Evolutionary conservation across 176 grass and related monocot genomes (phyloP).

Genomic region (Calamus simplicifolius): DNA sequence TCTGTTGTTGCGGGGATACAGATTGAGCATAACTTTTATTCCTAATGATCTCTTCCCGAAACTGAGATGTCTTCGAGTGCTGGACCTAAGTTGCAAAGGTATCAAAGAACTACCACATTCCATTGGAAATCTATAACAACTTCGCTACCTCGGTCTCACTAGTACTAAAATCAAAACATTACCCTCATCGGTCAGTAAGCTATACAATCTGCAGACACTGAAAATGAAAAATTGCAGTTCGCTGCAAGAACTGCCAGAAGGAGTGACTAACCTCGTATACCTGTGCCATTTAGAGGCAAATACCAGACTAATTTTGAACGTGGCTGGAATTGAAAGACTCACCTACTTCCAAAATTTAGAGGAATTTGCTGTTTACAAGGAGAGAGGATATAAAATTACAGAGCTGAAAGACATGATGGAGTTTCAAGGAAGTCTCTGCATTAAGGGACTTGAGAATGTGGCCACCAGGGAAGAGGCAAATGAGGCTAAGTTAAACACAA

Average conservation of each 20-base stretch:
- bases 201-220: conserved; percentile 54
- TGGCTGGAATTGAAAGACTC: conserved; percentile 45
- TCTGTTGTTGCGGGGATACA: too few species aligned
- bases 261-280: conserved; percentile 50
- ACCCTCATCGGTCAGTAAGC: conserved; percentile 43
- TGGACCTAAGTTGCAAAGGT: conserved; percentile 18
- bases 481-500: conserved; percentile 38
- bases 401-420: conserved; percentile 44
- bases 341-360: conserved; percentile 57
- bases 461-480: conserved; percentile 31
- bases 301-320: conserved; percentile 27
- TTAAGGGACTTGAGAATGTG: conserved; percentile 50
- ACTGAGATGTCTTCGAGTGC: too few species aligned
- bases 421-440: conserved; percentile 38
- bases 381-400: conserved; percentile 46
- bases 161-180: conserved; percentile 35
- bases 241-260: conserved; percentile 34
- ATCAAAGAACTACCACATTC: conserved; percentile 54
- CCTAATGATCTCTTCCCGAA: too few species aligned
- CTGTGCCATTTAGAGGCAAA: conserved; percentile 50
- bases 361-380: conserved; percentile 45
- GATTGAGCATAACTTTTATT: too few species aligned
- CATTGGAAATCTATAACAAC: conserved; percentile 60
- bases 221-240: conserved; percentile 38
- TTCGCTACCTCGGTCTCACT: conserved; percentile 56